Evolutionary conservation across 129 eudicot species (phyloP).

Genomic region (Smallanthus sonchifolius): DNA sequence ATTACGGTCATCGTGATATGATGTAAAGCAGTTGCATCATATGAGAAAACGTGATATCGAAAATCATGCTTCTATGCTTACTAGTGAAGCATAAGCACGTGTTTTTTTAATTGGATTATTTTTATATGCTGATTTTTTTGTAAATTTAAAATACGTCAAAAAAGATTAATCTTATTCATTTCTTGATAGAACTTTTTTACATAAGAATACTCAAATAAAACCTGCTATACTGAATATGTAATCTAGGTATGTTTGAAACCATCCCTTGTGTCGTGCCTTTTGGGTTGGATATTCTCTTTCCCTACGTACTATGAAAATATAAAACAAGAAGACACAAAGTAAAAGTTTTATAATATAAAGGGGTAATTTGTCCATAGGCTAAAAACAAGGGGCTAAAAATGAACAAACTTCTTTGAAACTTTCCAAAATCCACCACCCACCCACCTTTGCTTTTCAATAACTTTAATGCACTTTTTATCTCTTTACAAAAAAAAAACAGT

Average conservation of each 20-base stretch:
- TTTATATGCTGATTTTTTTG: too few relatives aligned
- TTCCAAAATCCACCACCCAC: conserved; percentile 27
- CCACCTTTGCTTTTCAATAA: conserved; percentile 39
- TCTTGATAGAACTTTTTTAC: not conserved
- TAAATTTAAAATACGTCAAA: not conserved
- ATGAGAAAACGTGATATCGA: not conserved
- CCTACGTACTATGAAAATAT: not conserved
- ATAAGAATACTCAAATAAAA: not conserved
- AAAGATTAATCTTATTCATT: not conserved
- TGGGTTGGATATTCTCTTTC: not conserved
- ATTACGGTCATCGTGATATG: not conserved
- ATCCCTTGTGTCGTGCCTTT: not conserved
- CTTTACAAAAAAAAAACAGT: conserved; percentile 10
- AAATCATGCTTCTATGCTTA: not conserved
- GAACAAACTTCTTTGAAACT: conserved; percentile 10
- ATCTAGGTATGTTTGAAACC: not conserved
- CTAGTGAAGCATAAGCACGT: not conserved
- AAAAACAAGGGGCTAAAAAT: conserved; percentile 1
- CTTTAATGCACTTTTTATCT: conserved; percentile 31
- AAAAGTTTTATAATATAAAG: not conserved
- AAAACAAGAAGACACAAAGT: not conserved
- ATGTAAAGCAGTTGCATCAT: not conserved
- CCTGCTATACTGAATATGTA: not conserved
- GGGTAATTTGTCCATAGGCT: not conserved
- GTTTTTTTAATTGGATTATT: too few relatives aligned